Conservation (phyloP, 345 rosid species). For the Crucihimalaya himalaica region DNA sequence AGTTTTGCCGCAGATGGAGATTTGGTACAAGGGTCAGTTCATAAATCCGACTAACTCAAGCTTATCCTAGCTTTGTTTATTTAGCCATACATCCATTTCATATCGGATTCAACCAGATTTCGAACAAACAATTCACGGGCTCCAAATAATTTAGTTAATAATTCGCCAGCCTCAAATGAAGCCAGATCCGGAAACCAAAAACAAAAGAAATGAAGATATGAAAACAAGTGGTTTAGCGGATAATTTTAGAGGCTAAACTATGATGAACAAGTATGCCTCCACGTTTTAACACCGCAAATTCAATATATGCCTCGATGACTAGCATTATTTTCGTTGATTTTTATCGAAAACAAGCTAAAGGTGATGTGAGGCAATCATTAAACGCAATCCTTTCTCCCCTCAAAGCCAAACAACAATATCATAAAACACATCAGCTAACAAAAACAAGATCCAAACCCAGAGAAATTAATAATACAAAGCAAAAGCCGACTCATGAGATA, state of each 20-base stretch:
- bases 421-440: neutral
- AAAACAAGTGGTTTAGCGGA: conserved; percentile 31
- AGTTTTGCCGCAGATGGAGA: no score
- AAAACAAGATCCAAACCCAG: neutral
- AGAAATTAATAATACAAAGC: neutral
- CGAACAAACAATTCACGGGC: neutral
- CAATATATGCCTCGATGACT: conserved; percentile 42
- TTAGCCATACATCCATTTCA: neutral
- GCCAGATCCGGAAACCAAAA: neutral
- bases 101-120: neutral
- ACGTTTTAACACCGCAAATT: conserved; percentile 42
- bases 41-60: neutral
- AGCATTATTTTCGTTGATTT: conserved; percentile 36
- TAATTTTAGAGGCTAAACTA: conserved; percentile 43
- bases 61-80: neutral
- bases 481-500: neutral
- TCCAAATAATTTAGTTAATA: neutral
- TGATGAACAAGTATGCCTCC: conserved; percentile 35
- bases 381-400: neutral
- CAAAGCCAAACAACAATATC: neutral
- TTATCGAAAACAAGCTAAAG: conserved; percentile 43
- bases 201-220: neutral
- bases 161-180: neutral
- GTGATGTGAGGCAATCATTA: conserved; percentile 39
- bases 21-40: no score